These are phyloP conservation scores for Chlamydomonas sp. DNA, from an alignment of 139 green algal genomes.

Conservation along the genomic window DNA sequence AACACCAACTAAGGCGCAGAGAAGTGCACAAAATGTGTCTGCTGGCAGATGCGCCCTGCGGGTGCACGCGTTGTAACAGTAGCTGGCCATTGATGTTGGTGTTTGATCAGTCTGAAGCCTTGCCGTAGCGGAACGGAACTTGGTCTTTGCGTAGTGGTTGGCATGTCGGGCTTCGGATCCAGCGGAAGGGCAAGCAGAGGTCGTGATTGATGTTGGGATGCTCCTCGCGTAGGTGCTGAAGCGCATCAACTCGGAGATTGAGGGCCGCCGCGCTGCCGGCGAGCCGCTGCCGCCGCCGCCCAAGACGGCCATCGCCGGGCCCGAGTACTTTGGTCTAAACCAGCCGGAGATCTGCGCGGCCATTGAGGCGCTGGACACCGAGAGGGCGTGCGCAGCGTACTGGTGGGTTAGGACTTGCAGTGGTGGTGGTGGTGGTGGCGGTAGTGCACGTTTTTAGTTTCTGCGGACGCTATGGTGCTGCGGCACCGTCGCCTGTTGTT, in stretches of 20 bases:
- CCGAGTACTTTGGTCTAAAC: slow-evolving; percentile 97
- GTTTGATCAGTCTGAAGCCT: too few species aligned
- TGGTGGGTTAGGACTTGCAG: slow-evolving; percentile 56
- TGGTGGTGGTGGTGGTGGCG: too few species aligned
- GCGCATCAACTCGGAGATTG: slow-evolving; percentile 91
- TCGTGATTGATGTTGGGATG: neutral
- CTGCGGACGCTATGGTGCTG: neutral
- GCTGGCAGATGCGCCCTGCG: too few species aligned
- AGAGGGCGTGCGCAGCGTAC: slow-evolving; percentile 76
- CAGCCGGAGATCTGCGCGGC: slow-evolving; percentile 76
- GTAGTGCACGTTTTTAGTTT: neutral
- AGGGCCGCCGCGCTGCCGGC: slow-evolving; percentile 68
- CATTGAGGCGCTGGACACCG: slow-evolving; percentile 86
- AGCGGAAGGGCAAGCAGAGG: too few species aligned
- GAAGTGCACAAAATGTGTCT: too few species aligned
- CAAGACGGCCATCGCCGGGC: slow-evolving; percentile 92
- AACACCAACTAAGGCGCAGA: too few species aligned
- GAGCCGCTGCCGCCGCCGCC: slow-evolving; percentile 89
- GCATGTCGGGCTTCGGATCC: too few species aligned
- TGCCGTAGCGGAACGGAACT: too few species aligned
- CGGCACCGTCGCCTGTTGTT: neutral
- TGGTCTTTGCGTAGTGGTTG: too few species aligned
- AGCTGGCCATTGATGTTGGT: too few species aligned
- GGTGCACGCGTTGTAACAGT: too few species aligned
- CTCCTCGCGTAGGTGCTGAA: slow-evolving; percentile 76